Percentiles rank a stretch among this genome's conserved stretches.
Evolutionary conservation across 2,329 filamentous ascomycete genomes (phyloP).

Genomic region (Ophiostoma fasciatum): DNA sequence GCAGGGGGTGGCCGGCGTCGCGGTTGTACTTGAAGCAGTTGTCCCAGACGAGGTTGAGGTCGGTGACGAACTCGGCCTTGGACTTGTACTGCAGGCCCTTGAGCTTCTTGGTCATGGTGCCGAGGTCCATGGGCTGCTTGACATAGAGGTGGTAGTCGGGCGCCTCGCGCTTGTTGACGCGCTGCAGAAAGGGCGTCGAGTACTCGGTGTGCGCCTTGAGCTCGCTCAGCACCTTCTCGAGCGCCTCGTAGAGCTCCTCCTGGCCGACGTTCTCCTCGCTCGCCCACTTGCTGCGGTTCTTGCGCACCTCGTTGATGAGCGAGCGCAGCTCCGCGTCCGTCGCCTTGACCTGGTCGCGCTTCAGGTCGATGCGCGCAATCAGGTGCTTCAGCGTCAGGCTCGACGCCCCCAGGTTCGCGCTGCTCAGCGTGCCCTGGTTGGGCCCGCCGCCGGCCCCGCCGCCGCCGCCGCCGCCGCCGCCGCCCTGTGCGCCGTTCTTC

Average conservation of each 20-base stretch:
- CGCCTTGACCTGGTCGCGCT: constrained; percentile 76
- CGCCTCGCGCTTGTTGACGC: constrained; percentile 93
- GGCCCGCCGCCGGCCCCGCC: constrained; percentile 28
- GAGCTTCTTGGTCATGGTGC: constrained; percentile 96
- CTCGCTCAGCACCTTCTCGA: constrained; percentile 93
- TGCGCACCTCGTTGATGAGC: constrained; percentile 92
- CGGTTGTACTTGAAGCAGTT: constrained; percentile 96
- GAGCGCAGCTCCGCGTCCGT: constrained; percentile 86
- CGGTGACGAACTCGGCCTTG: constrained; percentile 87
- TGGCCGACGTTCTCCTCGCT: constrained; percentile 96
- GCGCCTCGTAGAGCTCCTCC: constrained; percentile 91
- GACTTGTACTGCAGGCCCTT: constrained; percentile 67
- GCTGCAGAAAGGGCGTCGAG: constrained; percentile 84
- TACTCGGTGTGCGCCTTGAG: constrained; percentile 96
- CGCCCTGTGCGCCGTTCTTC: constrained; percentile 30
- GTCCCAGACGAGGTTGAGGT: constrained; percentile 90
- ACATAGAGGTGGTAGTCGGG: constrained; percentile 91
- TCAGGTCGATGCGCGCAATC: constrained; percentile 87
- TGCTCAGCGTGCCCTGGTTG: constrained; percentile 78
- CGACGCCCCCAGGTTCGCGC: constrained; percentile 85
- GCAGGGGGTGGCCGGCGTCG: constrained; percentile 70
- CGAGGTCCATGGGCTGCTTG: constrained; percentile 95
- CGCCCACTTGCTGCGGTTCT: constrained; percentile 97
- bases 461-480: constrained; percentile 24
- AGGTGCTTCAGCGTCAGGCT: constrained; percentile 94